These are phyloP conservation scores for Amanita pseudoporphyria DNA, from an alignment of 768 basidiomycete species.

Conservation along the genomic window DNA sequence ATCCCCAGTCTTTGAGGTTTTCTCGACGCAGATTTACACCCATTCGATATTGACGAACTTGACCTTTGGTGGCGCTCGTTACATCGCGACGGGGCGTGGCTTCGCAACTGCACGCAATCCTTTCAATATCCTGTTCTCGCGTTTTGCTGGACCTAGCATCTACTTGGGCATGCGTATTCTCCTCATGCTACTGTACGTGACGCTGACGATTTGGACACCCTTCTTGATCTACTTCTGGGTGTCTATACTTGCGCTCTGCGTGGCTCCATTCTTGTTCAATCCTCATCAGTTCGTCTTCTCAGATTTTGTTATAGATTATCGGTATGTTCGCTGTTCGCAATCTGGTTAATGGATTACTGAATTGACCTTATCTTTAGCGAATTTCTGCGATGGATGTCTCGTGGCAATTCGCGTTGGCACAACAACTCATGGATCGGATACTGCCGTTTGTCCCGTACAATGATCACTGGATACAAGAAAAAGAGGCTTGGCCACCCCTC, in stretches of 20 bases:
- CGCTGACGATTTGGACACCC: conserved; percentile 83
- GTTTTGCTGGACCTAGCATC: conserved; percentile 97
- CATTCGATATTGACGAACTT: conserved; percentile 96
- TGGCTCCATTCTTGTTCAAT: conserved; percentile 98
- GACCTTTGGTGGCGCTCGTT: conserved; percentile 96
- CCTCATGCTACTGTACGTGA: conserved; percentile 89
- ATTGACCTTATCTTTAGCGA: conserved; percentile 46
- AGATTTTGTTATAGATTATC: conserved; percentile 94
- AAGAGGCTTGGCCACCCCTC: conserved; percentile 95
- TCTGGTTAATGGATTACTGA: background rate
- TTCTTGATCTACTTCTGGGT: conserved; percentile 98
- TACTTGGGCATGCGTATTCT: conserved; percentile 94
- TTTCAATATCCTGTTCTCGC: conserved; percentile 93
- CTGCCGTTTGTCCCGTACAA: conserved; percentile 93
- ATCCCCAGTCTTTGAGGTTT: conserved; percentile 95
- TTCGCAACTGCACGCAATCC: conserved; percentile 94
- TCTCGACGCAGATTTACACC: conserved; percentile 96
- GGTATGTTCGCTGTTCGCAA: conserved; percentile 33
- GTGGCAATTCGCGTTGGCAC: conserved; percentile 95
- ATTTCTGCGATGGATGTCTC: conserved; percentile 98
- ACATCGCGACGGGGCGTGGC: conserved; percentile 98
- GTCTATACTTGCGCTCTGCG: conserved; percentile 82
- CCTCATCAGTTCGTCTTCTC: conserved; percentile 99
- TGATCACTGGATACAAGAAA: conserved; percentile 99
- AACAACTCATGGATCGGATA: conserved; percentile 99